Evolutionary conservation across 441 rosid species (phyloP), one percentile per base, ranked within the genome.

Genomic region (Populus hybrid): DNA sequence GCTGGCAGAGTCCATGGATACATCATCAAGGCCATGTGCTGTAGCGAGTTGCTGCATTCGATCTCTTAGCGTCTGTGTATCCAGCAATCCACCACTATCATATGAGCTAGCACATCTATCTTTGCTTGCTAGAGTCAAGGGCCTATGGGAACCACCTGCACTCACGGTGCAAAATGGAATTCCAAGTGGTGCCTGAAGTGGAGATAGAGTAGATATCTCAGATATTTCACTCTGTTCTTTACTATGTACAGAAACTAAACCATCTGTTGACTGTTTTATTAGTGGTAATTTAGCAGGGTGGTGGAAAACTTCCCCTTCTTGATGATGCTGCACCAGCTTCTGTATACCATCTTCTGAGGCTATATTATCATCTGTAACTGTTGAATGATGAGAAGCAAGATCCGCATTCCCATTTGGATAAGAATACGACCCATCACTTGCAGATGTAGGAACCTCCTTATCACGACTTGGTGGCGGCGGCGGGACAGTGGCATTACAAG

Each of bases 11-110:
- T 92, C 97, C 75, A 85, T 6, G 9, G 97, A 92, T 75, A 92
- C 94, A 40, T 86, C 95, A 61, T 80, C 89, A 69, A 92, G 87
- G 78, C 94, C 97, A 81, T 92, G 94, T 14, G 81, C 85, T 65
- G 70, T 81, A n/a, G 91, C 90, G 68, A 89, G 85, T 73, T 84
- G 91, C 76, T 89, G 90, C 93, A 93, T 92, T 23, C 88, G 87
- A 74, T 88, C 88, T 85, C 87, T 85, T 78, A 93, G 79, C 8
- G 81, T 87, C 83, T 84, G 89, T 34, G 88, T 75, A 46, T 85
- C 91, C 70, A 83, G 81, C 84, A 93, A 84, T 70, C 80, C 87
- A 70, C 91, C 89, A 77, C 80, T 81, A 66, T 87, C 93, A 80
- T 85, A 89, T 75, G 82, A 88, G 80, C 88, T 87, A 64, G 77